Evolutionary conservation across 2,329 filamentous ascomycete genomes (phyloP), one percentile per base, ranked within the genome.

Genomic region (Pseudogymnoascus sp.): DNA sequence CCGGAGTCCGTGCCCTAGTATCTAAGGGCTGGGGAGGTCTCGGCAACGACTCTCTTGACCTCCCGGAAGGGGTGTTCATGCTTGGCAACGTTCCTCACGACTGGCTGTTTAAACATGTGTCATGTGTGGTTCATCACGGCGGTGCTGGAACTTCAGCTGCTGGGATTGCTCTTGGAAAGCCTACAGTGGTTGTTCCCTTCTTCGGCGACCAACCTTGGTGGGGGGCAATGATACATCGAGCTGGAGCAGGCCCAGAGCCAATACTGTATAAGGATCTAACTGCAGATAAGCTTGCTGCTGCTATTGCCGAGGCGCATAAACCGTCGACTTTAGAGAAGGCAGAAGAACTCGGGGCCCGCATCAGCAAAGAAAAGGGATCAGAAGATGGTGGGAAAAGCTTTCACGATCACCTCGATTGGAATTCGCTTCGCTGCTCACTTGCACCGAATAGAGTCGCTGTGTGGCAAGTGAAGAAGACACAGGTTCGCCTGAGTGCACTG

Each of bases 141-240:
- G 89, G 89, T 11, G 89, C 89, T 0, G 89, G 89, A 1, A 92
- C 89, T 0, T 90, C 88, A 0, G 89, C 89, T 1, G 88, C 88
- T 57, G 87, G 87, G 1, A 77, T 92, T 34, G 89, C 88, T 72
- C 87, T 83, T 66, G 89, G 82, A 3, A 84, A 83, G 69, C 89
- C 89, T 0, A 90, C 86, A 4, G 88, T 91, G 83, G 83, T 91
- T 26, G 86, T 92, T 1, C 89, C 89, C 0, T 92, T 92, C 75
- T 92, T 92, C 67, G 89, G 89, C 2, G 89, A 92, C 70, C 89
- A 92, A 73, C 87, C 87, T 0, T 93, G 93, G 71, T 93, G 90
- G 90, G 90, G 90, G 6, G 81, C 86, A 8, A 92, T 93, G 82
- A 84, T 92, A 40, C 82, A 86, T 0, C 81, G 80, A 64, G 88